Conservation (phyloP, 164 flowering plant species). For the Amborella trichopoda region DNA sequence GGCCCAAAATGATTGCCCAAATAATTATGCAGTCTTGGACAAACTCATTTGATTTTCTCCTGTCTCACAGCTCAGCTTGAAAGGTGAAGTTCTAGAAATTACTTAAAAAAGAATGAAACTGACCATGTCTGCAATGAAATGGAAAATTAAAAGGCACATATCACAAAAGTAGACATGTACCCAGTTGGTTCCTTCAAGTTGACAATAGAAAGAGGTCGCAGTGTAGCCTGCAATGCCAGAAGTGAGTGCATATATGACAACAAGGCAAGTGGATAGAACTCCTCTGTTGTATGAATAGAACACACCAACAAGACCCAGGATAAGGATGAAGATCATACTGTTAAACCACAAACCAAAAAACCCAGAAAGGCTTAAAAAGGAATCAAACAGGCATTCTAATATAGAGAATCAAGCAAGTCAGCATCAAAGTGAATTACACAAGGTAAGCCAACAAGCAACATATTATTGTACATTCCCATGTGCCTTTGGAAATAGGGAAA, state of each 20-base stretch:
- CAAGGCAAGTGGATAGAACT: conserved; percentile 22
- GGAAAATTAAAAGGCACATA: too few relatives aligned
- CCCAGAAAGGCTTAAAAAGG: background rate
- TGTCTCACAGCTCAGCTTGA: too few relatives aligned
- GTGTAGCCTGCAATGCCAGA: conserved; percentile 28
- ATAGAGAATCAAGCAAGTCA: background rate
- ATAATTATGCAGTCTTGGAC: too few relatives aligned
- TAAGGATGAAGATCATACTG: conserved; percentile 22
- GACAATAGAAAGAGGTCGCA: conserved; percentile 23
- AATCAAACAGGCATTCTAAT: background rate
- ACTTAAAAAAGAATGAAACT: too few relatives aligned
- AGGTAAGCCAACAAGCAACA: background rate
- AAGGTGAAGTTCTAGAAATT: too few relatives aligned
- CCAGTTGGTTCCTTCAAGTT: conserved; percentile 32
- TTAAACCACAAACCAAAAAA: background rate
- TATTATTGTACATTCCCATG: too few relatives aligned
- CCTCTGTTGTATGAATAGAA: conserved; percentile 30
- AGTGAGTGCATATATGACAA: conserved; percentile 23
- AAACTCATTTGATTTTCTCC: too few relatives aligned
- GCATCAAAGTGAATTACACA: background rate
- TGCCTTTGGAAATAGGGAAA: too few relatives aligned
- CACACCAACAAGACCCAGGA: conserved; percentile 22
- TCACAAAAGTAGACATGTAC: conserved; percentile 13
- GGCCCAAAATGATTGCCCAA: too few relatives aligned
- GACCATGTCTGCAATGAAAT: too few relatives aligned